phyloP scores from a whole-genome alignment of 352 stramenopile species.

The Pythium utonaiense region DNA sequence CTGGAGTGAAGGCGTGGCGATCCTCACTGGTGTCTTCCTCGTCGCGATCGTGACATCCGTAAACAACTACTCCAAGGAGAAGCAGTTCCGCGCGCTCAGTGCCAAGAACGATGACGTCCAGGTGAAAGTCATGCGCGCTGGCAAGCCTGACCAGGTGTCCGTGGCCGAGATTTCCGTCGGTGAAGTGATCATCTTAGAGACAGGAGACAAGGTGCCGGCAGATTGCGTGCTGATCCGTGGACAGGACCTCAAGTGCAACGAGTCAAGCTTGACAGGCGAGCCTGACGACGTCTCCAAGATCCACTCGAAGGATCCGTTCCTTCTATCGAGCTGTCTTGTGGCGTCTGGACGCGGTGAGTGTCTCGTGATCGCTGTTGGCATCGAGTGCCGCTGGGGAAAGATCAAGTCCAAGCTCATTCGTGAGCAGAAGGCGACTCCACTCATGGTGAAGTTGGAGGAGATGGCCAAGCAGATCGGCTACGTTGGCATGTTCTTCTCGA shows the following conservation, averaged over 20 bases:
- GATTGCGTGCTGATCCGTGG: slow-evolving; percentile 92
- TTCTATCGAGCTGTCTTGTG: slow-evolving; percentile 85
- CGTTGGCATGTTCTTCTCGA: slow-evolving; percentile 79
- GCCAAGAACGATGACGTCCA: slow-evolving; percentile 87
- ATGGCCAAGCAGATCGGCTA: slow-evolving; percentile 91
- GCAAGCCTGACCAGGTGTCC: slow-evolving; percentile 59
- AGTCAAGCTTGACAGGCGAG: slow-evolving; percentile 95
- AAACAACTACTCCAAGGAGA: slow-evolving; percentile 96
- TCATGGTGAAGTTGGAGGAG: slow-evolving; percentile 91
- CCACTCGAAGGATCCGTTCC: slow-evolving; percentile 64
- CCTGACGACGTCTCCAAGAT: slow-evolving; percentile 91
- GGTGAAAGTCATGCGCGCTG: slow-evolving; percentile 74
- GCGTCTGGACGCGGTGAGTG: slow-evolving; percentile 69
- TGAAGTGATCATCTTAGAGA: slow-evolving; percentile 91
- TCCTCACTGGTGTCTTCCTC: slow-evolving; percentile 91
- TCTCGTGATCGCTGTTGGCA: slow-evolving; percentile 81
- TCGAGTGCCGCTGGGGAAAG: slow-evolving; percentile 84
- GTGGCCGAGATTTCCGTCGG: slow-evolving; percentile 77
- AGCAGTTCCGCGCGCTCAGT: slow-evolving; percentile 85
- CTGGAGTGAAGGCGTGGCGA: slow-evolving; percentile 95
- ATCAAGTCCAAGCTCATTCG: slow-evolving; percentile 90
- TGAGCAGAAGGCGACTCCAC: slow-evolving; percentile 85
- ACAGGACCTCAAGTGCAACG: slow-evolving; percentile 93
- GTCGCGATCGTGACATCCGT: slow-evolving; percentile 93
- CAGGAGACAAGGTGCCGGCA: slow-evolving; percentile 92